Percentiles rank a stretch among this genome's conserved stretches.
These are phyloP conservation scores for Nemania serpens DNA, from an alignment of 2,329 filamentous ascomycete genomes.

Conservation along the genomic window DNA sequence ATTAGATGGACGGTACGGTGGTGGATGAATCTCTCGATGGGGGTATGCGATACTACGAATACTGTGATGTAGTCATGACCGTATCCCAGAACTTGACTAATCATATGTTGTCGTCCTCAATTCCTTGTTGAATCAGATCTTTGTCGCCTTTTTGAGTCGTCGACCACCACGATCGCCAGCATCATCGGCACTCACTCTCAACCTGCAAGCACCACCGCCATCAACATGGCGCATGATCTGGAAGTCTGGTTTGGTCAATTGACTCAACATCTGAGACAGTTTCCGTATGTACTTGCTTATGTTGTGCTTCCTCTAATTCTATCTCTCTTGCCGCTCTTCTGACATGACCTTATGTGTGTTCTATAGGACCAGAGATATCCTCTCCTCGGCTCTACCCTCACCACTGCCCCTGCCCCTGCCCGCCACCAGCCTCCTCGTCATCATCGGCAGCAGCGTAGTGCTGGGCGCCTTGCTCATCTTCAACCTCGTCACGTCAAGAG, in stretches of 20 bases:
- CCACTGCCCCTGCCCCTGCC: background rate
- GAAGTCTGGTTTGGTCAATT: constrained; percentile 36
- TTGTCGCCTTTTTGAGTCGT: no score
- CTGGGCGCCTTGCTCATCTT: constrained; percentile 35
- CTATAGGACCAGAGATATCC: no score
- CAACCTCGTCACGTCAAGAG: constrained; percentile 34
- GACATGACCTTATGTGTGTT: background rate
- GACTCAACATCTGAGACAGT: constrained; percentile 31
- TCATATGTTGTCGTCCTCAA: no score
- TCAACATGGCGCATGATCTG: constrained; percentile 36
- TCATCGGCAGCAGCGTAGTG: constrained; percentile 22
- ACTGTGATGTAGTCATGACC: no score
- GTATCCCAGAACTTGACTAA: no score
- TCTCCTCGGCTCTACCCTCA: constrained; percentile 21
- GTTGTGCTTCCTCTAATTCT: background rate
- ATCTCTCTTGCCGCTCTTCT: constrained; percentile 6
- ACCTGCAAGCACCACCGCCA: background rate
- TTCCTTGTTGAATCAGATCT: no score
- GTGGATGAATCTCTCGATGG: no score
- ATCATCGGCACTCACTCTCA: background rate
- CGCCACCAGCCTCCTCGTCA: constrained; percentile 7
- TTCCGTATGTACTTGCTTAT: constrained; percentile 35
- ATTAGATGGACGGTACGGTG: no score
- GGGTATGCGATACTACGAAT: no score
- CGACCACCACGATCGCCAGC: background rate